Conservation (phyloP, 192 early-diverging fungal species). For the Backusella sp. region DNA sequence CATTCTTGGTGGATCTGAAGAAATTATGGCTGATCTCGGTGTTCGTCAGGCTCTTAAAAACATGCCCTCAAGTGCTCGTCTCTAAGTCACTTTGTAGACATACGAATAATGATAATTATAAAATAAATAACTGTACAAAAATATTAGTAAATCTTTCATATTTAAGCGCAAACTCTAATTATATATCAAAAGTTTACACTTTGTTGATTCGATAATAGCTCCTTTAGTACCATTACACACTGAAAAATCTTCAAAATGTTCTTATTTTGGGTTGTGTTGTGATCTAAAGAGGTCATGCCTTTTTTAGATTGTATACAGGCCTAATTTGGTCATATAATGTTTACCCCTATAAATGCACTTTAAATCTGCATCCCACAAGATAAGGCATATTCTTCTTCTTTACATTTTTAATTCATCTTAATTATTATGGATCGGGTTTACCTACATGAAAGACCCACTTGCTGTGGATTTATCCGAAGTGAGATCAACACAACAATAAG, state of each 20-base stretch:
- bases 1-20: slow-evolving; percentile 43
- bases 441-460: not conserved
- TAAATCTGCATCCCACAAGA: not conserved
- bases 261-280: slow-evolving; percentile 1
- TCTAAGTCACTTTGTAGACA: slow-evolving; percentile 1
- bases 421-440: not conserved
- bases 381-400: not conserved
- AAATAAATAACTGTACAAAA: not conserved
- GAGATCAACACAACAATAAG: not conserved
- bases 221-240: not conserved
- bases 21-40: slow-evolving; percentile 55
- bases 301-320: not conserved
- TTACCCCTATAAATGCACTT: not conserved
- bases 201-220: not conserved
- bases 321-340: not conserved
- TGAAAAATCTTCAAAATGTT: not conserved
- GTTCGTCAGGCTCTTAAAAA: slow-evolving; percentile 31
- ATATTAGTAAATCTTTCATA: not conserved
- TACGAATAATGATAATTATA: not conserved
- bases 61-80: slow-evolving; percentile 31
- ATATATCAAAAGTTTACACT: not conserved
- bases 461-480: not conserved
- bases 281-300: not conserved
- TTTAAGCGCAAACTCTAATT: not conserved
- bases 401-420: not conserved